Evolutionary conservation across 2,329 filamentous ascomycete genomes (phyloP), one percentile per base, ranked within the genome.

Genomic region (Karstenula rhodostoma): DNA sequence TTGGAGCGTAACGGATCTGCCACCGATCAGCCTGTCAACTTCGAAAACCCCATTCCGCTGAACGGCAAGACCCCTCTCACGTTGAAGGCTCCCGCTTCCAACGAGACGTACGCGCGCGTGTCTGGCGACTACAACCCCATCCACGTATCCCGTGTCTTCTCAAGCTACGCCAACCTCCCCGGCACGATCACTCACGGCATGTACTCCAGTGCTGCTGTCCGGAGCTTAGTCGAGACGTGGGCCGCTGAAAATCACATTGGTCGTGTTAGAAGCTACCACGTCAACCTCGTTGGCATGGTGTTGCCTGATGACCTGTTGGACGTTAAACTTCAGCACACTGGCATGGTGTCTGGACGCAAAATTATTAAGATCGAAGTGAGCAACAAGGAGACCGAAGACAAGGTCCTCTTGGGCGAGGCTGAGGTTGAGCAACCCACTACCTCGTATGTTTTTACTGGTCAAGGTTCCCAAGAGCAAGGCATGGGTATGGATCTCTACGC

Each of bases 401-500:
- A 97, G 85, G 93, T 99, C 13, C 85, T 99, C 4, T 84, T 97
- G 53, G 95, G 93, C 74, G 94, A 98, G 81, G 95, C 95, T 27
- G 95, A 99, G 80, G 93, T 99, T 60, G 95, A 99, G 81, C 95
- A 99, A 78, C 96, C 96, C 8, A 93, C 95, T 35, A 96, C 94
- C 1, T 90, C 95, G 5, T 99, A 99, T 73, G 93, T 99, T 69
- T 99, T 99, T 81, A 99, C 96, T 65, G 95, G 95, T 58, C 95
- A 99, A 80, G 95, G 95, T 71, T 97, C 94, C 53, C 96, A 99
- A 80, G 95, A 99, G 80, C 95, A 99, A 79, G 95, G 95, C 64
- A 99, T 99, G 95, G 95, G 95, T 81, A 99, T 99, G 95, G 95
- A 98, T 74, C 86, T 99, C 54, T 99, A 99, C 78, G 90, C 86